Evolutionary conservation across 2,329 filamentous ascomycete species (phyloP).

Genomic region (Geosmithia putterillii): DNA sequence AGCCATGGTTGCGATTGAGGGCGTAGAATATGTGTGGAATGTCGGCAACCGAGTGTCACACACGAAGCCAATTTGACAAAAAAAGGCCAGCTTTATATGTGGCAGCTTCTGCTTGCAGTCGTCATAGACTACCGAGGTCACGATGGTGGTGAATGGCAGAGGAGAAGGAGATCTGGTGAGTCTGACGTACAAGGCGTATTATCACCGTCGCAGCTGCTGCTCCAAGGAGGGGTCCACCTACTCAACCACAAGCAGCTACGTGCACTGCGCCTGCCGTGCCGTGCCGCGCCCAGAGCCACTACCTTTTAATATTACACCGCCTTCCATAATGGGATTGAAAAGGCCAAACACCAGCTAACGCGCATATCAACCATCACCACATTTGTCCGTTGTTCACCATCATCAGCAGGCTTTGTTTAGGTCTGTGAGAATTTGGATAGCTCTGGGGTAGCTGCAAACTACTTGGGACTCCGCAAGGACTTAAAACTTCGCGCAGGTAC

Average conservation of each 20-base stretch:
- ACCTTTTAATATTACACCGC: neutral
- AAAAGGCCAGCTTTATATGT: neutral
- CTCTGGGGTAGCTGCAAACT: neutral
- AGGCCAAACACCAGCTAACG: neutral
- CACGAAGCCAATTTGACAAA: neutral
- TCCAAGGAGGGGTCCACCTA: neutral
- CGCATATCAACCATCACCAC: neutral
- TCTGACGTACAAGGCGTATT: neutral
- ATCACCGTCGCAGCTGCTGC: neutral
- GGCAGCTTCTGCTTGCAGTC: neutral
- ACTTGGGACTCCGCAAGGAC: neutral
- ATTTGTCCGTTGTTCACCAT: neutral
- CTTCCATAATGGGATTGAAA: neutral
- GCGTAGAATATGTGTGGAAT: neutral
- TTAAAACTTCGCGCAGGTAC: neutral
- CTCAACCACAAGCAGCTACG: too few relatives aligned
- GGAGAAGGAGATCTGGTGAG: neutral
- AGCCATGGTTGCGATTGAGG: constrained; percentile 35
- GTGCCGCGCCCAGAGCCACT: neutral
- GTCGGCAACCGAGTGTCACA: too few relatives aligned
- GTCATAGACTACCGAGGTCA: neutral
- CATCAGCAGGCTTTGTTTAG: neutral
- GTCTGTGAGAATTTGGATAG: neutral
- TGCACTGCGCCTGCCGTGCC: neutral
- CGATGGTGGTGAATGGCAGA: neutral